Percentiles rank a stretch among this genome's conserved stretches.
phyloP scores from a whole-genome alignment of 345 rosid species.

The Salix viminalis region DNA sequence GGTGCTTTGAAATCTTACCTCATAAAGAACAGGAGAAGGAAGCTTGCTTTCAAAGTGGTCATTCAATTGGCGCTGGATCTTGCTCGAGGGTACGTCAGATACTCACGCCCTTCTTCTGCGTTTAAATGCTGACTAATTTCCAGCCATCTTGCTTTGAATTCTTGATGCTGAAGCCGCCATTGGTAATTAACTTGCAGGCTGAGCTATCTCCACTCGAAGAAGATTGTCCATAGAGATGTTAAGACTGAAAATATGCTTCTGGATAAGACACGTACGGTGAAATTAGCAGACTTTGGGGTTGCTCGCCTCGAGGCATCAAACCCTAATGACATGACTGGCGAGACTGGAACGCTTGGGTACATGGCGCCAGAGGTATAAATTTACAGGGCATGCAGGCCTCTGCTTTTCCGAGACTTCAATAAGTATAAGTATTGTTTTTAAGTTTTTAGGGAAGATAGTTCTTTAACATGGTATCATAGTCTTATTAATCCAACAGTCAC shows the following conservation, averaged over 20 bases:
- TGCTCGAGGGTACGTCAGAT: constrained; percentile 29
- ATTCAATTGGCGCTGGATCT: constrained; percentile 31
- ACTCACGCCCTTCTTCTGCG: constrained; percentile 5
- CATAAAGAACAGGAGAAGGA: constrained; percentile 32
- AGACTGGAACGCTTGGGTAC: constrained; percentile 35
- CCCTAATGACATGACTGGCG: constrained; percentile 42
- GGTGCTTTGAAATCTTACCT: constrained; percentile 34
- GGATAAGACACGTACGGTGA: constrained; percentile 34
- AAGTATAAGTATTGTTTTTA: no score
- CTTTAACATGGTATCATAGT: no score
- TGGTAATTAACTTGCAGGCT: constrained; percentile 16
- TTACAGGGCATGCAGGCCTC: no score
- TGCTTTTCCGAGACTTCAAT: not conserved
- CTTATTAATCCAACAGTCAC: rapidly evolving
- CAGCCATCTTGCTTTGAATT: not conserved
- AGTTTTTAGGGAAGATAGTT: no score
- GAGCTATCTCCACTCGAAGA: constrained; percentile 38
- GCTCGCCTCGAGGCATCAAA: constrained; percentile 42
- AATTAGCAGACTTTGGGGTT: constrained; percentile 37
- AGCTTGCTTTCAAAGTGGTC: constrained; percentile 29
- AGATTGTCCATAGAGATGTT: constrained; percentile 41
- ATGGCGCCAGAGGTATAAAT: constrained; percentile 39
- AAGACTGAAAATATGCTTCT: constrained; percentile 42
- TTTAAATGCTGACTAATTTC: not conserved
- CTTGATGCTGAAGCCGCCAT: not conserved